Percentiles rank a stretch among this genome's conserved stretches.
These are phyloP conservation scores for Triangularia verruculosa DNA, from an alignment of 2,329 filamentous ascomycete genomes.

Conservation along the genomic window DNA sequence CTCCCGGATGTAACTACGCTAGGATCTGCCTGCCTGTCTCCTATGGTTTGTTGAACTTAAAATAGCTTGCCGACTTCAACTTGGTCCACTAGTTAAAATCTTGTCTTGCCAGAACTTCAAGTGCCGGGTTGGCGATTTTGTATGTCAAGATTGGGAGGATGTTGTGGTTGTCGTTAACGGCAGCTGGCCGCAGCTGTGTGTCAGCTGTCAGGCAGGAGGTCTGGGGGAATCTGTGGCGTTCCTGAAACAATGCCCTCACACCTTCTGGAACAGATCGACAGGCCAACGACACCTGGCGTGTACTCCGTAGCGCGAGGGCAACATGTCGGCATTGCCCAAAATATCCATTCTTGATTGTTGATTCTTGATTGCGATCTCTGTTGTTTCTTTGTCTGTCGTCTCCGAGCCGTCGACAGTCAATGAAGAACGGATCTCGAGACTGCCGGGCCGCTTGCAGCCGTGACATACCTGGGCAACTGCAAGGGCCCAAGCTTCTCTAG, in stretches of 20 bases:
- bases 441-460: not conserved
- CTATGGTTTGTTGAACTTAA: not conserved
- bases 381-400: not conserved
- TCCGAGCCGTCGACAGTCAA: not conserved
- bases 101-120: not conserved
- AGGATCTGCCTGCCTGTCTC: not conserved
- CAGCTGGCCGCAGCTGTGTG: not conserved
- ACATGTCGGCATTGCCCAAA: not conserved
- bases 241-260: slow-evolving; percentile 26
- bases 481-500: not conserved
- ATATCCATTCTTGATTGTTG: not conserved
- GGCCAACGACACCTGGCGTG: not conserved
- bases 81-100: not conserved
- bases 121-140: not conserved
- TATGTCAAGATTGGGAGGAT: not conserved
- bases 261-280: slow-evolving; percentile 26
- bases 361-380: not conserved
- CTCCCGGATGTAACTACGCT: not conserved
- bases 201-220: not conserved
- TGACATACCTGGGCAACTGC: not conserved
- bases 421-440: not conserved
- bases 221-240: not conserved
- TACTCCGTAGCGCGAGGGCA: not conserved
- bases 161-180: not conserved
- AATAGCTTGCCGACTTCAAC: not conserved